These are phyloP conservation scores for Aegilops umbellulata DNA, from an alignment of 176 grass and related monocot species.

Conservation along the genomic window DNA sequence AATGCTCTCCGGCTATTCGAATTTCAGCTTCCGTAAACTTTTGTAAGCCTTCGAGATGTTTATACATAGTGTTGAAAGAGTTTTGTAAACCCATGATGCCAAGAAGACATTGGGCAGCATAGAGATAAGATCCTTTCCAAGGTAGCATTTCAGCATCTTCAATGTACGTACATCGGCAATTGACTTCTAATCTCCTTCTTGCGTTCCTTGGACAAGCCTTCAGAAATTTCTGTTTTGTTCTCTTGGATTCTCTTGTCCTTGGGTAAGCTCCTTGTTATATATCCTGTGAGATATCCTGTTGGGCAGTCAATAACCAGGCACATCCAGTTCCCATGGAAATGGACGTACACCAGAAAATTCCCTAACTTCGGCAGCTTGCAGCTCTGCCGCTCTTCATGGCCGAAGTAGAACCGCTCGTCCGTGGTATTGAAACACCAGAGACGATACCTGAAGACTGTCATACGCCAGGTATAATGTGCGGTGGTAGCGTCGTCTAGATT, in stretches of 20 bases:
- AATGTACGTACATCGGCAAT: not conserved
- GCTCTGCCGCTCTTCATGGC: not conserved
- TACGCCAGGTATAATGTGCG: not conserved
- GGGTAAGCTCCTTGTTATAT: not conserved
- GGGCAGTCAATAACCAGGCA: not conserved
- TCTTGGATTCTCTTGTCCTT: not conserved
- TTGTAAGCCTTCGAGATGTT: not conserved
- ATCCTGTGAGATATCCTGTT: not conserved
- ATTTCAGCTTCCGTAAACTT: not conserved
- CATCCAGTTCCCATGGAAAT: not conserved
- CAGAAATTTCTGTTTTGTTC: not conserved
- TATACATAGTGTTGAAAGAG: not conserved
- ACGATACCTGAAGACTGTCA: not conserved
- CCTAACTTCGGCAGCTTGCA: not conserved
- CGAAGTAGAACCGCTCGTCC: not conserved
- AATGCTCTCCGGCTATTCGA: not conserved
- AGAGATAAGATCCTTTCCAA: not conserved
- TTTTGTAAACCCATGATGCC: not conserved
- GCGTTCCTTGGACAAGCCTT: not conserved
- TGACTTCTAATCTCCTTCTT: not conserved
- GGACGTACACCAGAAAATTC: not conserved
- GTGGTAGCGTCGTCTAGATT: not conserved
- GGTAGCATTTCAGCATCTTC: not conserved
- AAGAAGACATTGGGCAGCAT: not conserved
- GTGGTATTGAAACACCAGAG: not conserved